Conservation (phyloP, 2,329 filamentous ascomycete species). For the Fusarium sp. region DNA sequence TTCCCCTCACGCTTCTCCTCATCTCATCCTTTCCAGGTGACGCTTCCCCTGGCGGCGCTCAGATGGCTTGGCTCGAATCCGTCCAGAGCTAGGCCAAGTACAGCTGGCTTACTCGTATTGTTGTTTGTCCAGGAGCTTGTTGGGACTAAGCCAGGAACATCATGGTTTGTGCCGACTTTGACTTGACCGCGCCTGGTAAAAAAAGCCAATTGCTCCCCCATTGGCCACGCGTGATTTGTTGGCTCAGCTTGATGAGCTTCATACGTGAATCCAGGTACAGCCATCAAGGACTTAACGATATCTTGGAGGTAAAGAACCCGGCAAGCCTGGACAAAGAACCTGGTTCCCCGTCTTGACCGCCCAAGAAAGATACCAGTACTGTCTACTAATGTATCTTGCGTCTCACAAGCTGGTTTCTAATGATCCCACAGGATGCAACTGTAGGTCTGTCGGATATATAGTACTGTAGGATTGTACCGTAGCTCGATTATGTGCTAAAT, state of each 20-base stretch:
- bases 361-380: conserved; percentile 19
- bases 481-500: conserved; percentile 15
- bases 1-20: conserved; percentile 17
- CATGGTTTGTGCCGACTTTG: conserved; percentile 9
- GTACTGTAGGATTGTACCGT: conserved; percentile 5
- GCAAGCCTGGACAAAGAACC: conserved; percentile 21
- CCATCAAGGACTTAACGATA: conserved; percentile 7
- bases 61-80: conserved; percentile 19
- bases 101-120: conserved; percentile 13
- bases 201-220: conserved; percentile 33
- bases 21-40: conserved; percentile 5
- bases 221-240: conserved; percentile 35
- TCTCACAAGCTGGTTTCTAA: neutral
- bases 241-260: conserved; percentile 13
- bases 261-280: conserved; percentile 7
- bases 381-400: neutral
- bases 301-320: conserved; percentile 27
- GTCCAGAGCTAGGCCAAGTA: conserved; percentile 30
- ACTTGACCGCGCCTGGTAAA: conserved; percentile 1
- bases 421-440: conserved; percentile 2
- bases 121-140: conserved; percentile 11
- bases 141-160: conserved; percentile 36
- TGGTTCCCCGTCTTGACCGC: conserved; percentile 37
- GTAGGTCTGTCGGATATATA: neutral
- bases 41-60: conserved; percentile 28